Evolutionary conservation across 805 yeast species (phyloP).

Genomic region (Candida argentea): DNA sequence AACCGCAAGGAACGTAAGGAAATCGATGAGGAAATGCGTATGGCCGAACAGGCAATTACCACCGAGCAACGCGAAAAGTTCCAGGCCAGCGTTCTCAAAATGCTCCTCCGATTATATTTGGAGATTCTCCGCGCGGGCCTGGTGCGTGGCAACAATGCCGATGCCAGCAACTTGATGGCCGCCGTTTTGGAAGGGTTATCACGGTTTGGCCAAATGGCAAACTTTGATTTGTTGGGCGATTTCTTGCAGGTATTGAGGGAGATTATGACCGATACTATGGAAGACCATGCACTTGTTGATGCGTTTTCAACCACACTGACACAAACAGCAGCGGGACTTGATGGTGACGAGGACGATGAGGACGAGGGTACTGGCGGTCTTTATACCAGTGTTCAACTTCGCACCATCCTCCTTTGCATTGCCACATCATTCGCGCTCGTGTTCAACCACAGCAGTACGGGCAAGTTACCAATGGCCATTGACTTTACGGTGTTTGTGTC

Average conservation of each 20-base stretch:
- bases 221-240: slow-evolving; percentile 87
- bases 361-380: slow-evolving; percentile 19
- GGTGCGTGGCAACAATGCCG: slow-evolving; percentile 32
- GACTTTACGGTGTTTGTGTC: slow-evolving; percentile 78
- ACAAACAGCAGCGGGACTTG: too few relatives aligned
- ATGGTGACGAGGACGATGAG: slow-evolving; percentile 11
- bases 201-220: slow-evolving; percentile 83
- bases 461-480: slow-evolving; percentile 50
- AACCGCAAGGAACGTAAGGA: slow-evolving; percentile 75
- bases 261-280: slow-evolving; percentile 47
- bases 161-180: slow-evolving; percentile 52
- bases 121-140: slow-evolving; percentile 53
- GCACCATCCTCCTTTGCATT: slow-evolving; percentile 73
- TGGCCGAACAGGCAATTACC: slow-evolving; percentile 81
- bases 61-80: slow-evolving; percentile 76
- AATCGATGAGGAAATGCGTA: slow-evolving; percentile 82
- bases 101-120: slow-evolving; percentile 62
- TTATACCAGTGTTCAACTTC: slow-evolving; percentile 34
- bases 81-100: slow-evolving; percentile 76
- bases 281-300: slow-evolving; percentile 28
- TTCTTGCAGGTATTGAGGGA: slow-evolving; percentile 84
- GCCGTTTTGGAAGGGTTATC: slow-evolving; percentile 88
- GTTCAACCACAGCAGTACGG: slow-evolving; percentile 49
- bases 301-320: not conserved
- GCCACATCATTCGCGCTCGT: slow-evolving; percentile 85